Evolutionary conservation across 2,329 filamentous ascomycete species (phyloP), one percentile per base, ranked within the genome.

Genomic region (Alternaria gaisen): DNA sequence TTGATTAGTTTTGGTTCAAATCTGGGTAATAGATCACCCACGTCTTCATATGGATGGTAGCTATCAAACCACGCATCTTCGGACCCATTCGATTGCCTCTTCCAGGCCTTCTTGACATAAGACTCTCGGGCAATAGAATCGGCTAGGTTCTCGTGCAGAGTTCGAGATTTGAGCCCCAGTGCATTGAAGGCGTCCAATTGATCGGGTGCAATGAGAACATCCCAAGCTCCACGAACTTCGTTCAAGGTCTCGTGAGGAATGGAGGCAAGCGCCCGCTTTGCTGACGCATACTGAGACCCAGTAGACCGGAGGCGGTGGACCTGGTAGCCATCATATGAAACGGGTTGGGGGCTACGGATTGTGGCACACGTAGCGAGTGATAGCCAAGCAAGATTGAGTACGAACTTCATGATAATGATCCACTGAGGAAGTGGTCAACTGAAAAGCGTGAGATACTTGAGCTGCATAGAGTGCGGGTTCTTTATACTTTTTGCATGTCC

Each of bases 71-170:
- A 77, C 2, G 65, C 58, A 32, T 65, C 66, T 10, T 62, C 60
- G 0, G 67, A 61, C 9, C 53, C 52, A 24, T 69, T 64, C 8
- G 61, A 48, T 34, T 74, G 64, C 24, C 72, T 66, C 60, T 71
- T 73, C 66, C 67, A 70, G 2, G 36, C 51, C 10, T 9, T 86
- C 85, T 71, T 89, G 5, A 66, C 58, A 20, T 67, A 58, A n/a
- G 67, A 69, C 56, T 83, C 82, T 36, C 71, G 73, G 11, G 71
- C 71, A 58, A 84, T 84, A 2, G 80, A 79, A n/a, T 64, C 44
- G 16, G 81, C 82, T 6, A 84, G 73, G 66, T 84, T 74, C 32
- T 78, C 75, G 58, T 83, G 80, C 73, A 84, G 77, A 16, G 79
- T 64, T 44, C 77, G 71, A 4, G 65, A 69, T 26, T 74, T 69